Evolutionary conservation across 176 grass and related monocot species (phyloP).

Genomic region (Oryza officinalis): DNA sequence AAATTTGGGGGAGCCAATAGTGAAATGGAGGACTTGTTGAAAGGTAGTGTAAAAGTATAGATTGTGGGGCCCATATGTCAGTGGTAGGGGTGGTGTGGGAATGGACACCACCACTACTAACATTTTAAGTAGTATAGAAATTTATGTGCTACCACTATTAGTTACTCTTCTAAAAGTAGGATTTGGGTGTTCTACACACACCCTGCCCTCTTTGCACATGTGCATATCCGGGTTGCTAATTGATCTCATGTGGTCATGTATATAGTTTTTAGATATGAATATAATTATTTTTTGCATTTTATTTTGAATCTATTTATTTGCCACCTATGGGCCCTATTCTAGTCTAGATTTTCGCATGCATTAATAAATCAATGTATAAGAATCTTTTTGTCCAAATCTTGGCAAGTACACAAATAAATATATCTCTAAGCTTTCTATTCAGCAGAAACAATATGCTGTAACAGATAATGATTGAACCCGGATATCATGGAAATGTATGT

Average conservation of each 20-base stretch:
- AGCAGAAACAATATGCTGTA: slow-evolving; percentile 22
- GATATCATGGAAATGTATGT: not conserved
- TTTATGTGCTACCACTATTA: not conserved
- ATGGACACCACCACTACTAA: too few species aligned
- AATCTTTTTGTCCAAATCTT: not conserved
- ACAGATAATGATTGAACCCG: slow-evolving; percentile 16
- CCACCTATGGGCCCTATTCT: too few species aligned
- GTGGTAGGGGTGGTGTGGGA: too few species aligned
- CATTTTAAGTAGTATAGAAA: too few species aligned
- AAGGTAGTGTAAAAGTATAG: too few species aligned
- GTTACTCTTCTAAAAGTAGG: not conserved
- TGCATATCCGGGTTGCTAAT: not conserved
- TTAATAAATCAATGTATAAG: not conserved
- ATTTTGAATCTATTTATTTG: too few species aligned
- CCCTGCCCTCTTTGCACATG: not conserved
- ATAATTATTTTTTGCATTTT: too few species aligned
- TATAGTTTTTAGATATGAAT: not conserved
- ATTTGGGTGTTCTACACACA: not conserved
- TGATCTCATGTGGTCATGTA: not conserved
- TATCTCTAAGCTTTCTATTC: slow-evolving; percentile 22
- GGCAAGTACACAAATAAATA: slow-evolving; percentile 10
- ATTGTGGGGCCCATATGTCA: too few species aligned
- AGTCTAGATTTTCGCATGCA: not conserved
- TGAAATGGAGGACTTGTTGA: too few species aligned
- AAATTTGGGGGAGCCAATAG: too few species aligned